Evolutionary conservation across 2,329 filamentous ascomycete species (phyloP), one percentile per base, ranked within the genome.

Genomic region (Penicillium digitatum): DNA sequence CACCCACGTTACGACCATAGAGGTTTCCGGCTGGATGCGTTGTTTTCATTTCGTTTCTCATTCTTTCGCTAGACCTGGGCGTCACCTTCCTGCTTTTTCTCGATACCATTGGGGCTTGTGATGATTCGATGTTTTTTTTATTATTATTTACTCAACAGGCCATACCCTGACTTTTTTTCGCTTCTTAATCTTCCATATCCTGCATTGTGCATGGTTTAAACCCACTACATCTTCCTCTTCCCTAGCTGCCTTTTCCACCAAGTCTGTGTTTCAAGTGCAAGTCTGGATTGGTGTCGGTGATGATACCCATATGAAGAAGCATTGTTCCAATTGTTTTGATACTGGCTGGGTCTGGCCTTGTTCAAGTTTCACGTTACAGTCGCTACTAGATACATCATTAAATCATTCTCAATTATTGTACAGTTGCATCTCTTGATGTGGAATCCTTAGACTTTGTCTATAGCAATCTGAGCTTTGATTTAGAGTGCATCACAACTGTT

Each of bases 61-160:
- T 70, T 68, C 68, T 69, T 68, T 73, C 70, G 68, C 62, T 72
- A 72, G 70, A 71, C 65, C 65, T 61, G 59, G 63, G 66, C 65
- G 65, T 68, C 65, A 51, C 59, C 43, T 57, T 50, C 67, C 62
- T 62, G 60, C 61, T 61, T 55, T 62, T 58, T 54, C 35, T 63
- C 59, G 63, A 65, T 65, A 65, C 63, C 63, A 62, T 63, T 62
- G 62, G 62, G 62, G 63, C 49, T 63, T 65, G 61, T 65, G 63
- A 65, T 64, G 62, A 63, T 65, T 58, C 46, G 48, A 65, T 67
- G 62, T 59, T 62, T 60, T 45, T 52, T 57, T n/a, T n/a, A n/a
- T n/a, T n/a, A n/a, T n/a, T 39, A 31, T 49, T 56, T 49, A 43
- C 54, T 56, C 49, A 18, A 39, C 34, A 48, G 45, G 29, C 27